These are phyloP conservation scores for Pseudogymnoascus sp. DNA, from an alignment of 2,329 filamentous ascomycete genomes.

Conservation along the genomic window DNA sequence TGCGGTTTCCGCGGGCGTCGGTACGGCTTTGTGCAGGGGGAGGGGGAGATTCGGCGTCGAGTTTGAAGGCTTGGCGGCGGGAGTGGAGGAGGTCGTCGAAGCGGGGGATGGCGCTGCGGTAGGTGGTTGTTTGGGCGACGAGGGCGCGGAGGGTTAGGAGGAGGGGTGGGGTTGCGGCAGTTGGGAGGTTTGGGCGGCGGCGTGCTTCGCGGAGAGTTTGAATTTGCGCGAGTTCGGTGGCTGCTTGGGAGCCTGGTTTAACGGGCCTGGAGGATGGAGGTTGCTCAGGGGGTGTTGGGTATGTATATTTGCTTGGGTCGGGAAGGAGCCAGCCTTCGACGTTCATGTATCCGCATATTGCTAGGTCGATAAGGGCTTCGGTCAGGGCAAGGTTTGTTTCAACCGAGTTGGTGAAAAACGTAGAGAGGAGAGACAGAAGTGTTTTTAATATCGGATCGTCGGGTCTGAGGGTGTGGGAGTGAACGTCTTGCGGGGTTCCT, in stretches of 20 bases:
- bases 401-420: slow-evolving; percentile 83
- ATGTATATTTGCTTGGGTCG: slow-evolving; percentile 56
- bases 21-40: slow-evolving; percentile 24
- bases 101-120: slow-evolving; percentile 56
- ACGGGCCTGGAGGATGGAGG: slow-evolving; percentile 18
- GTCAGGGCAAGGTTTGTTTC: slow-evolving; percentile 87
- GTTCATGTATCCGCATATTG: slow-evolving; percentile 74
- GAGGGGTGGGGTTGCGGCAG: slow-evolving; percentile 42
- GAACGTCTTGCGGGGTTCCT: slow-evolving; percentile 52
- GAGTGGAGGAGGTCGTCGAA: slow-evolving; percentile 65
- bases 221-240: slow-evolving; percentile 37
- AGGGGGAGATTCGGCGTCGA: slow-evolving; percentile 42
- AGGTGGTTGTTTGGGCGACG: slow-evolving; percentile 53
- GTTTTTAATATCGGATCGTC: slow-evolving; percentile 58
- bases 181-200: slow-evolving; percentile 44
- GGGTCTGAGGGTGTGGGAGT: slow-evolving; percentile 51
- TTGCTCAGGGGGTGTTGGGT: slow-evolving; percentile 25
- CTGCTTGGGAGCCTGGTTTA: slow-evolving; percentile 34
- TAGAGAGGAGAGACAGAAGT: slow-evolving; percentile 61
- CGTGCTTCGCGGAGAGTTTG: slow-evolving; percentile 44
- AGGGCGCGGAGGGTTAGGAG: slow-evolving; percentile 51
- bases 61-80: slow-evolving; percentile 56
- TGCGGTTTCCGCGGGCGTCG: slow-evolving; percentile 28
- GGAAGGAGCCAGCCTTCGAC: slow-evolving; percentile 87
- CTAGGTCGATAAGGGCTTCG: slow-evolving; percentile 72